phyloP scores from a whole-genome alignment of 1,284 basidiomycete species.

The Fomitopsis betulina region DNA sequence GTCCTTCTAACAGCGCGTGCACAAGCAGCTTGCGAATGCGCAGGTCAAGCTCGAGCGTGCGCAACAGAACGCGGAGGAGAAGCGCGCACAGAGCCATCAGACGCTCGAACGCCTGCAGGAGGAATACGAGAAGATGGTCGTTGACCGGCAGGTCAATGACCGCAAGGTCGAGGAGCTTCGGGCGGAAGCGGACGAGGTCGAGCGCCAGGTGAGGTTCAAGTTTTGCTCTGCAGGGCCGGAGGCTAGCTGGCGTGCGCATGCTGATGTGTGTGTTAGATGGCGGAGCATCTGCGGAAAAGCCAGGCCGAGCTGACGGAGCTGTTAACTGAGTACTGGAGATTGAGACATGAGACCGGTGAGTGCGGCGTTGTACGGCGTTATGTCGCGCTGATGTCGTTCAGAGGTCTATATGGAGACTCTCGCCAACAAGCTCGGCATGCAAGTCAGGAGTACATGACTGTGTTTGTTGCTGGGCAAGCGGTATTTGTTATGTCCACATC shows the following conservation, averaged over 20 bases:
- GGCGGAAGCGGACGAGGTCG: conserved; percentile 59
- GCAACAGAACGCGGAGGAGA: conserved; percentile 71
- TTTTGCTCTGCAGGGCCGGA: no score
- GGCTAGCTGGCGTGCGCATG: background rate
- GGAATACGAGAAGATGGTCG: conserved; percentile 73
- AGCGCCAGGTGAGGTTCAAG: conserved; percentile 46
- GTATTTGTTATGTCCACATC: conserved; percentile 3
- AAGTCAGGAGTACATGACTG: conserved; percentile 23
- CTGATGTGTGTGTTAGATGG: conserved; percentile 45
- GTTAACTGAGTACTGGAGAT: conserved; percentile 75
- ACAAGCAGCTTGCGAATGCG: conserved; percentile 72
- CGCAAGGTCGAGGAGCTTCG: conserved; percentile 69
- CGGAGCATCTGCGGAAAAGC: conserved; percentile 65
- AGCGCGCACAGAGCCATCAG: conserved; percentile 55
- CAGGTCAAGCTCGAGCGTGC: conserved; percentile 73
- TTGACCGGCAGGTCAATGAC: conserved; percentile 72
- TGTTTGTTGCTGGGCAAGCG: no score
- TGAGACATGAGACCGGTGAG: conserved; percentile 74
- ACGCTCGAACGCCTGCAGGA: conserved; percentile 67
- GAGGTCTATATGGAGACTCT: conserved; percentile 81
- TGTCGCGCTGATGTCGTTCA: conserved; percentile 22
- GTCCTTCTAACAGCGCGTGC: conserved; percentile 54
- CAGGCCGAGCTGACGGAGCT: conserved; percentile 74
- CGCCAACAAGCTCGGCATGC: conserved; percentile 54
- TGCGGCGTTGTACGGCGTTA: background rate